Base-by-base conservation (phyloP, 306 rosid genomes). In the Gastrolobium villosum region DNA sequence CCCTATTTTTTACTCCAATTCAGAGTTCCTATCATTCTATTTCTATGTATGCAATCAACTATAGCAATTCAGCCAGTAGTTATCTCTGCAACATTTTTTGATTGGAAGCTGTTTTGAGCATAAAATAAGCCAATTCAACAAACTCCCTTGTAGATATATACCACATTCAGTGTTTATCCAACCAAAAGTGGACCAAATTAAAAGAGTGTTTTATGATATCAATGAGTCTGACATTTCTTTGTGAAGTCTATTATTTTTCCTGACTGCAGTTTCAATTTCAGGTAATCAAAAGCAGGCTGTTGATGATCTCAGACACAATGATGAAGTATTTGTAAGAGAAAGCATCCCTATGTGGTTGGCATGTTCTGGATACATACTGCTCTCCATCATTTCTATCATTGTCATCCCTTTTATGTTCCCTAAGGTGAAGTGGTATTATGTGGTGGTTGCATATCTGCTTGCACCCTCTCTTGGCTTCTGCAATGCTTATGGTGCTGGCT, bases 381-480 rank as follows among this genome's bases (percentile, higher is more conserved):
- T 91, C 75, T 84, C 97, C 46, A 5, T 88, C 36, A 69, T 94
- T 53, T 87, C 98, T 7, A 82, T 87, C 86, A 79, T 82, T 5
- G 77, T 85, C 39, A 85, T 94, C 55, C 98, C 98, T 2, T 35
- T 88, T 50, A 90, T 94, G 87, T 94, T 92, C 82, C 93, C 91
- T 0, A 82, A 87, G 81, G 81, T 94, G 83, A 94, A 90, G 65
- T 92, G 97, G 96, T 90, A 92, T 34, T 90, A 84, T 45, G 88
- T 94, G 61, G 90, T 89, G 6, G 87, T 90, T 5, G 94, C 97
- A 37, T 94, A 94, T 57, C 41, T 86, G 11, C 66, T 94, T 2
- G 98, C 97, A 28, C 98, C 98, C 0, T 83, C 90, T 73, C 96
- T 94, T 36, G 75, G 96, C 88, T 94, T 94, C 87, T 94, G 98